Evolutionary conservation across 169 alveolate genomes (phyloP).

Genomic region (Plasmodium ovale): DNA sequence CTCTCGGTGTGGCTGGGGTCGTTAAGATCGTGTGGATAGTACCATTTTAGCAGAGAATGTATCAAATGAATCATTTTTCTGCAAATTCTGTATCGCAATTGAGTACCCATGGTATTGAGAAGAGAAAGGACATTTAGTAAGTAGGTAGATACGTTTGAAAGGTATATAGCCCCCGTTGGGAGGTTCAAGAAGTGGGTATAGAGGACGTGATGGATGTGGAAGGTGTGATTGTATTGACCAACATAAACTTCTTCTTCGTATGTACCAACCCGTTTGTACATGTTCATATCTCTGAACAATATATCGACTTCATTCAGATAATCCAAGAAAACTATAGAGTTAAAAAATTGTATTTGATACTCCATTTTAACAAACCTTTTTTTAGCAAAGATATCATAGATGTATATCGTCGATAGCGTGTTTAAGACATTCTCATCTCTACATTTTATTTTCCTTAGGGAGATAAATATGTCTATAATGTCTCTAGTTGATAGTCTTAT

Average conservation of each 20-base stretch:
- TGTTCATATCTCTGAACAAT: not conserved
- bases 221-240: no score
- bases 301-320: constrained; percentile 22
- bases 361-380: constrained; percentile 10
- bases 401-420: constrained; percentile 4
- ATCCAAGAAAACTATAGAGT: constrained; percentile 26
- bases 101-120: not conserved
- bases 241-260: no score
- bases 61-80: not conserved
- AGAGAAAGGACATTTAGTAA: constrained; percentile 21
- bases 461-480: constrained; percentile 14
- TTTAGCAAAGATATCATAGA: constrained; percentile 1
- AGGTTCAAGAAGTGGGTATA: constrained; percentile 27
- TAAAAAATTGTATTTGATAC: constrained; percentile 24
- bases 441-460: constrained; percentile 27
- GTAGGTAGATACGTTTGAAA: constrained; percentile 53
- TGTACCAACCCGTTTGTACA: no score
- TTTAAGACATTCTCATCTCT: not conserved
- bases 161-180: not conserved
- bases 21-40: not conserved
- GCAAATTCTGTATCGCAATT: not conserved
- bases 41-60: not conserved
- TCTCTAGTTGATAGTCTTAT: constrained; percentile 28
- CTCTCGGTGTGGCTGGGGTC: not conserved
- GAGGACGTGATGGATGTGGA: not conserved